Percentiles rank a stretch among this genome's conserved stretches.
Conservation (phyloP, 2,329 filamentous ascomycete species). For the Cercospora citrullina region DNA sequence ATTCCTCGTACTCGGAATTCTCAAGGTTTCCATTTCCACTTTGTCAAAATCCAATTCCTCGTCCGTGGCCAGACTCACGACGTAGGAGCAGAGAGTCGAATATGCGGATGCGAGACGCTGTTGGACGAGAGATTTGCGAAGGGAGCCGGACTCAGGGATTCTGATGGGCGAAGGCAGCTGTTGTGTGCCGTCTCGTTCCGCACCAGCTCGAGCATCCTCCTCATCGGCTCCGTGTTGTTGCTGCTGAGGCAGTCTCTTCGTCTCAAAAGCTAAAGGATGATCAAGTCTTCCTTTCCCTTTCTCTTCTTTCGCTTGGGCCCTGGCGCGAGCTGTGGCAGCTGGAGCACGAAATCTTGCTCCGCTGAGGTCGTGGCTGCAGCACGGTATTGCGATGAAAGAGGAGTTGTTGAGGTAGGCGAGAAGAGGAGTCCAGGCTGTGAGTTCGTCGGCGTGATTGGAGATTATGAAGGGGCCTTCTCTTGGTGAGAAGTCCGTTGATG, state of each 20-base stretch:
- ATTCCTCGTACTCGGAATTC: conserved; percentile 92
- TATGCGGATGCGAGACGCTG: conserved; percentile 66
- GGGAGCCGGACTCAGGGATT: conserved; percentile 39
- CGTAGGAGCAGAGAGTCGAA: conserved; percentile 78
- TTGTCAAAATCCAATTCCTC: conserved; percentile 69
- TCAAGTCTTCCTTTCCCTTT: not conserved
- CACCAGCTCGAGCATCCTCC: not conserved
- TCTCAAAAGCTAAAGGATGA: conserved; percentile 5
- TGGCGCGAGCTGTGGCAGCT: conserved; percentile 17
- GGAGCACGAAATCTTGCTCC: conserved; percentile 71
- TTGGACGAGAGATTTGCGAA: conserved; percentile 32
- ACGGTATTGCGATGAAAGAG: conserved; percentile 90
- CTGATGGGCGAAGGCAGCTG: conserved; percentile 14
- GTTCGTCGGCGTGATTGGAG: conserved; percentile 94
- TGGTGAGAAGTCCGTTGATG: not conserved
- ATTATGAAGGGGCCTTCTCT: conserved; percentile 76
- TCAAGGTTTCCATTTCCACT: conserved; percentile 74
- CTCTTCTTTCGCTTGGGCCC: conserved; percentile 5
- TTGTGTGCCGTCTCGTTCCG: not conserved
- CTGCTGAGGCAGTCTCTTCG: not conserved
- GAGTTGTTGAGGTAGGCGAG: conserved; percentile 73
- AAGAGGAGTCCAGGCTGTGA: conserved; percentile 93
- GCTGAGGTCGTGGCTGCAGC: conserved; percentile 84
- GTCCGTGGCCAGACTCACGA: conserved; percentile 61
- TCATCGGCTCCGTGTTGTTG: not conserved